Conservation (phyloP, 2,329 filamentous ascomycete species). For the Monosporascus ibericus region DNA sequence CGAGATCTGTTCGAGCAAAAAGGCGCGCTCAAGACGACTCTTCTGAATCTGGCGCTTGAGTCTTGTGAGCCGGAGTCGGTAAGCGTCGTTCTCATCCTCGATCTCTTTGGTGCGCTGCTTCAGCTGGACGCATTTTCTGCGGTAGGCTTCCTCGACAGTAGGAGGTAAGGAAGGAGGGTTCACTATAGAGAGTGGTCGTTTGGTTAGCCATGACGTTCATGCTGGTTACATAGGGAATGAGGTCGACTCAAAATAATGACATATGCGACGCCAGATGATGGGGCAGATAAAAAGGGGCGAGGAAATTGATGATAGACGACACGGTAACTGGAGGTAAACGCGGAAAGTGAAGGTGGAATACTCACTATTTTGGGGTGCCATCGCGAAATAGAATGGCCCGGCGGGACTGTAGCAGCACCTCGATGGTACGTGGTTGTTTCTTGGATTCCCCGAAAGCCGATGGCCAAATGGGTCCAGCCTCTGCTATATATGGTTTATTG, state of each 20-base stretch:
- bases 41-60: constrained; percentile 85
- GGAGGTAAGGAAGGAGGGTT: constrained; percentile 65
- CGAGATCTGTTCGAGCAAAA: constrained; percentile 65
- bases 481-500: too few relatives aligned
- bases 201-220: constrained; percentile 30
- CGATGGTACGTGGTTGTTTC: neutral
- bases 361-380: constrained; percentile 25
- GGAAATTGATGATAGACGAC: neutral
- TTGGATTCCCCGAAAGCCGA: too few relatives aligned
- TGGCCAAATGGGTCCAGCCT: too few relatives aligned
- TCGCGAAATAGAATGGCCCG: constrained; percentile 5
- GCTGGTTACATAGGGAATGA: neutral
- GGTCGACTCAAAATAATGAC: neutral
- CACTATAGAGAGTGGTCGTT: constrained; percentile 25
- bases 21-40: constrained; percentile 78
- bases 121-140: constrained; percentile 91
- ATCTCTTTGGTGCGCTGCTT: constrained; percentile 89
- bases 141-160: constrained; percentile 92
- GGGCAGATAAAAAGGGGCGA: neutral
- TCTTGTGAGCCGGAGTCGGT: constrained; percentile 70
- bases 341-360: neutral
- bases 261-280: neutral
- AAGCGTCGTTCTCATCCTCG: constrained; percentile 83
- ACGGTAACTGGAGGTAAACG: neutral
- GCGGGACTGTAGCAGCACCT: neutral